Percentiles rank a stretch among this genome's conserved stretches.
These are phyloP conservation scores for Xylaria nigripes DNA, from an alignment of 495 filamentous ascomycete genomes.

Conservation along the genomic window DNA sequence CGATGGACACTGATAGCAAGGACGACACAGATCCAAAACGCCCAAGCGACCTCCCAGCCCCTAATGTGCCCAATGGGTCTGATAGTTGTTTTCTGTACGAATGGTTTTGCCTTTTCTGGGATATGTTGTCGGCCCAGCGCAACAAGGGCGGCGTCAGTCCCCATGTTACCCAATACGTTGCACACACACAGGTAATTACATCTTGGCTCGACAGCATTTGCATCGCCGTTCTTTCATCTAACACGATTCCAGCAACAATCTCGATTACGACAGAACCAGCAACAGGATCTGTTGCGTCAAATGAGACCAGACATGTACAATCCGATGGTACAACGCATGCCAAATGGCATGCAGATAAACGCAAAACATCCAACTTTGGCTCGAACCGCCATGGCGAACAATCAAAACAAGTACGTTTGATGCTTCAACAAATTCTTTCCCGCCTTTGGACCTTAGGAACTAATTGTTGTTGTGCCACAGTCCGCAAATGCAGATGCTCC, in stretches of 20 bases:
- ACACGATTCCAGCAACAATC: slow-evolving; percentile 48
- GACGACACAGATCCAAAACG: slow-evolving; percentile 63
- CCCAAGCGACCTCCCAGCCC: slow-evolving; percentile 70
- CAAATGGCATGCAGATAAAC: slow-evolving; percentile 40
- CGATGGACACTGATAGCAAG: slow-evolving; percentile 76
- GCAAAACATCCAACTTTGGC: slow-evolving; percentile 48
- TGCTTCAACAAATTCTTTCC: background rate
- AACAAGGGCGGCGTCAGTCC: slow-evolving; percentile 45
- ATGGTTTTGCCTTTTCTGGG: slow-evolving; percentile 97
- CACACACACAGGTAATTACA: slow-evolving; percentile 67
- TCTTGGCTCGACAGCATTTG: background rate
- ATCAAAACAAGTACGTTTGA: slow-evolving; percentile 56
- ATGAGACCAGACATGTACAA: slow-evolving; percentile 49
- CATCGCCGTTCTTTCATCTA: slow-evolving; percentile 9
- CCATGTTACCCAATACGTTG: slow-evolving; percentile 59
- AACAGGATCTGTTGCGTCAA: slow-evolving; percentile 61
- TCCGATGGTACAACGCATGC: slow-evolving; percentile 50
- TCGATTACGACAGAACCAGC: slow-evolving; percentile 54
- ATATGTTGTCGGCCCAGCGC: slow-evolving; percentile 75
- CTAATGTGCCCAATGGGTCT: slow-evolving; percentile 52
- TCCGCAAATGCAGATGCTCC: slow-evolving; percentile 61
- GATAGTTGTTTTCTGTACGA: slow-evolving; percentile 80
- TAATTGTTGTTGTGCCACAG: slow-evolving; percentile 33
- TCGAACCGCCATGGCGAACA: slow-evolving; percentile 72
- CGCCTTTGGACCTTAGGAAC: background rate